Evolutionary conservation across 306 rosid genomes (phyloP).

Genomic region (Cucurbita moschata): DNA sequence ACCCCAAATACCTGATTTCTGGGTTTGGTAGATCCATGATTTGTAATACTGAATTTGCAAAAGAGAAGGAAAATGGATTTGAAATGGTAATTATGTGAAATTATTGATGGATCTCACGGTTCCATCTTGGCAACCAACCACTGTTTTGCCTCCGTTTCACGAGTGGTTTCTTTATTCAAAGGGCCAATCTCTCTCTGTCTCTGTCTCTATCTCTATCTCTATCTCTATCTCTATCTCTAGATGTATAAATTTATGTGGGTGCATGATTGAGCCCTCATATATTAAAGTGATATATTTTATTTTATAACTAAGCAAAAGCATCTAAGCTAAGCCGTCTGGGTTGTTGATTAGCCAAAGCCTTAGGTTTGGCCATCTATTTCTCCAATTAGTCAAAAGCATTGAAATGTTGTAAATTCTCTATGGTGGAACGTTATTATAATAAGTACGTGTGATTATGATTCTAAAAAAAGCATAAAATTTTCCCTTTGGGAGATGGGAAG

Average conservation of each 20-base stretch:
- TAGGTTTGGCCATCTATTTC: conserved; percentile 12
- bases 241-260: not conserved
- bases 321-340: conserved; percentile 9
- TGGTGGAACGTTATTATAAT: conserved; percentile 28
- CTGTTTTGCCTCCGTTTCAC: not conserved
- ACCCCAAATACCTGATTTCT: not conserved
- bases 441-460: not conserved
- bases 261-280: conserved; percentile 5
- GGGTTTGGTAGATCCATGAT: not conserved
- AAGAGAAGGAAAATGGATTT: not conserved
- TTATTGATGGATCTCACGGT: conserved; percentile 9
- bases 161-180: not conserved
- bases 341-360: conserved; percentile 15
- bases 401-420: conserved; percentile 17
- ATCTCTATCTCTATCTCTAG: not conserved
- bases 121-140: not conserved
- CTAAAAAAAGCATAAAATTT: not conserved
- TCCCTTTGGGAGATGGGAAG: conserved; percentile 10
- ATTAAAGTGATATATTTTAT: not conserved
- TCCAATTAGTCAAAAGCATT: conserved; percentile 23
- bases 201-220: not conserved
- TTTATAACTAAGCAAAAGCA: not conserved
- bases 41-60: not conserved
- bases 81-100: not conserved
- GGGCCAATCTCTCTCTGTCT: not conserved